These are phyloP conservation scores for Ceratobasidium sp. DNA, from an alignment of 1,284 basidiomycete genomes.

Conservation along the genomic window DNA sequence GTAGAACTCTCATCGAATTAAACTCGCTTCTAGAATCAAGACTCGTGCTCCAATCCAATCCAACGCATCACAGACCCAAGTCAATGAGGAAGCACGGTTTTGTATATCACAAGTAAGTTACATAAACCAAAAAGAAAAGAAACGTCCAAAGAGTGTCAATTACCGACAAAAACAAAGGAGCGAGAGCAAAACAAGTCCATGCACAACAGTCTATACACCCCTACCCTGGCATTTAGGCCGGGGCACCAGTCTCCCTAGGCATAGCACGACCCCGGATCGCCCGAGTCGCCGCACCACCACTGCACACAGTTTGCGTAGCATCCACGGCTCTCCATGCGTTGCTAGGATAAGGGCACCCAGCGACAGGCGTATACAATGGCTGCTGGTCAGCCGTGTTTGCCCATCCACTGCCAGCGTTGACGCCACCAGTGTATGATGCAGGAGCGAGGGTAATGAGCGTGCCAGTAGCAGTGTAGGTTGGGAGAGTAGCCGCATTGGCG, in stretches of 20 bases:
- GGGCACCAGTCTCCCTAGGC: slow-evolving; percentile 11
- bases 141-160: neutral
- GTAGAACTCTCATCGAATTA: too few relatives aligned
- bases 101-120: neutral
- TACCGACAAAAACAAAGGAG: neutral
- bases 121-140: neutral
- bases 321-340: slow-evolving; percentile 74
- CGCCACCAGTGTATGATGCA: slow-evolving; percentile 60
- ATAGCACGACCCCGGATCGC: neutral
- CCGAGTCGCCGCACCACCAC: slow-evolving; percentile 33
- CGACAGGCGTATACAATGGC: slow-evolving; percentile 53
- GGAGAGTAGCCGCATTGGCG: slow-evolving; percentile 57
- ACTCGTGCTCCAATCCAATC: too few relatives aligned
- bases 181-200: neutral
- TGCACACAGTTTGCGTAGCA: slow-evolving; percentile 30
- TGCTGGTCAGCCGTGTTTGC: slow-evolving; percentile 52
- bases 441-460: slow-evolving; percentile 61
- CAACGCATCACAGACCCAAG: too few relatives aligned
- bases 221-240: neutral
- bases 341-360: slow-evolving; percentile 74
- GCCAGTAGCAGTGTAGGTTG: slow-evolving; percentile 74
- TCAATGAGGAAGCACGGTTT: neutral
- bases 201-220: neutral
- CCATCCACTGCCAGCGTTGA: slow-evolving; percentile 79
- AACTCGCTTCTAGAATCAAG: too few relatives aligned